Conservation (phyloP, 2,329 filamentous ascomycete species). For the Parascedosporium putredinis region DNA sequence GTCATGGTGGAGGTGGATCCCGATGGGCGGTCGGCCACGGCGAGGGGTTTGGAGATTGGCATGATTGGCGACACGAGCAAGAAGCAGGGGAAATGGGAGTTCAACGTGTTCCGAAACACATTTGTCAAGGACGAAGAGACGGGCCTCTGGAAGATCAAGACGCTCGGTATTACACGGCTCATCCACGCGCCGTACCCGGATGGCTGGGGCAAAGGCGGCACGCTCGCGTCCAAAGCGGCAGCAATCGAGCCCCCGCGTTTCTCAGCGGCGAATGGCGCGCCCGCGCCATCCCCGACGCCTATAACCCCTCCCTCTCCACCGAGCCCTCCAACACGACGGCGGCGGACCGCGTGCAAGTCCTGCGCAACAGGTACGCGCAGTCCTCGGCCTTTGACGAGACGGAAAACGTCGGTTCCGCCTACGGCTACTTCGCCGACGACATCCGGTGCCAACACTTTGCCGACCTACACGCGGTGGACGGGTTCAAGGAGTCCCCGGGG, state of each 20-base stretch:
- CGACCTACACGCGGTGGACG: constrained; percentile 4
- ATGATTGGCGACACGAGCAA: not conserved
- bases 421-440: constrained; percentile 8
- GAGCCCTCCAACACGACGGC: not conserved
- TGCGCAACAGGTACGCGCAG: not conserved
- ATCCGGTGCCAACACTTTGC: constrained; percentile 6
- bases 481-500: constrained; percentile 6
- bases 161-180: not conserved
- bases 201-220: not conserved
- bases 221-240: not conserved
- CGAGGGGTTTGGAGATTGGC: constrained; percentile 1
- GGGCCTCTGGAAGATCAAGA: constrained; percentile 1
- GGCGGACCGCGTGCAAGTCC: not conserved
- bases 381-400: constrained; percentile 4
- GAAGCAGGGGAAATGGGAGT: not conserved
- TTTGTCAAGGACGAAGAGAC: constrained; percentile 3
- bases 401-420: constrained; percentile 5
- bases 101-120: constrained; percentile 1
- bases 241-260: not conserved
- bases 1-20: not conserved
- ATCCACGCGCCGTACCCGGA: not conserved
- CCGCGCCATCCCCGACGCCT: not conserved
- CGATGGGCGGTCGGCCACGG: not conserved
- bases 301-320: not conserved
- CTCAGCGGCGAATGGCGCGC: not conserved